Base-by-base conservation (phyloP, 192 early-diverging fungal genomes). In the Oehlia diaphana region DNA sequence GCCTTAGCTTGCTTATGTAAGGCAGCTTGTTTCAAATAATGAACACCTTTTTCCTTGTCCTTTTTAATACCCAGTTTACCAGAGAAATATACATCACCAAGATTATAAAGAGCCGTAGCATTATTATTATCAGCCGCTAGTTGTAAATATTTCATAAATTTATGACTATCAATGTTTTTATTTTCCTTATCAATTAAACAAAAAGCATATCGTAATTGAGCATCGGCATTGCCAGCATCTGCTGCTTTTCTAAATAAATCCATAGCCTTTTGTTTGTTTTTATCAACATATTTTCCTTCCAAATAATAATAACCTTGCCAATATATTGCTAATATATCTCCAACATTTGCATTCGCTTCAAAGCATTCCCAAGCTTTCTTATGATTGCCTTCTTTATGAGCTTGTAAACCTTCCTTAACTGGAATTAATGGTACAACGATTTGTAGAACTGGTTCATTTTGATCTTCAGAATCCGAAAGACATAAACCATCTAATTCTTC, bases 181-280 rank as follows among this genome's bases (percentile, higher is more conserved):
- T 58, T 58, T 58, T 58, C 53, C 14, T 58, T 58, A 58, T 58
- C 53, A 58, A 58, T 58, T 1, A 58, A n/a, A 7, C 53, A 58
- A 37, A 75, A 61, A 19, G 74, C 74, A 61, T 75, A 75, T 61
- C 74, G 74, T 47, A 75, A 47, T 37, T 75, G 74, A 28, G 74
- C 74, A 61, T 75, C 74, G 4, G 74, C 74, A 61, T 53, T 75
- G 21, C 74, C 74, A 61, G 44, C 58, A 47, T 75, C 74, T 7
- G 74, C 74, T 2, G 74, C 44, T 35, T 63, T 7, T 31, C 23
- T 75, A 50, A 75, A 75, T 28, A 75, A 50, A 26, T 33, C 12
- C 16, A 50, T 50, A 8, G 74, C 74, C 13, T 23, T 12, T 61
- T 10, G 5, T 9, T 23, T 35, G 26, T 75, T 14, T 31, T 75